Evolutionary conservation across 306 rosid genomes (phyloP).

Genomic region (Prosopis cineraria): DNA sequence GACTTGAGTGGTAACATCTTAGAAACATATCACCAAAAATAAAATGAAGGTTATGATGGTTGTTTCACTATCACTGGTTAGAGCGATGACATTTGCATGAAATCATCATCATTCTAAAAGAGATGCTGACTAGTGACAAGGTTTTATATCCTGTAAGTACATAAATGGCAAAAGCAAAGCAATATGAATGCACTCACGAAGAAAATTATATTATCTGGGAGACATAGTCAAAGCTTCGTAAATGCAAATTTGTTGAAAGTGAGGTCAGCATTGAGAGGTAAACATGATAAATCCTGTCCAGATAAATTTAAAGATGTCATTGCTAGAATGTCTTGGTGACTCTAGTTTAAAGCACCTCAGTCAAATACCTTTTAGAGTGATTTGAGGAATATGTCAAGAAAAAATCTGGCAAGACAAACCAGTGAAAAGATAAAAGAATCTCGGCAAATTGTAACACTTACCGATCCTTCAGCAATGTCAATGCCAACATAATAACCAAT

Average conservation of each 20-base stretch:
- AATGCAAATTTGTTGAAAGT: neutral
- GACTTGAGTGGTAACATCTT: slow-evolving; percentile 23
- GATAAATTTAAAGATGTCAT: neutral
- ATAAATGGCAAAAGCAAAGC: neutral
- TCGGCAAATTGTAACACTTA: slow-evolving; percentile 43
- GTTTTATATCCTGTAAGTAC: neutral
- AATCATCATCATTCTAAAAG: neutral
- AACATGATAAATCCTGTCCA: neutral
- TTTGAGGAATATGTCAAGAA: slow-evolving; percentile 8
- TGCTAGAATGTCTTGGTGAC: neutral
- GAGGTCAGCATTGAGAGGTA: neutral
- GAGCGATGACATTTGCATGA: neutral
- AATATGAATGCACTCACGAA: neutral
- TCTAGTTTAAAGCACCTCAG: neutral
- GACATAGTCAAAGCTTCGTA: neutral
- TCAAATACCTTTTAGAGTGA: neutral
- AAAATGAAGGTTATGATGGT: neutral
- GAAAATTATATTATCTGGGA: slow-evolving; percentile 19
- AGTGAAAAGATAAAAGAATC: neutral
- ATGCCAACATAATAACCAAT: slow-evolving; percentile 95
- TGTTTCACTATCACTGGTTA: slow-evolving; percentile 6
- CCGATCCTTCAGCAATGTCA: slow-evolving; percentile 97
- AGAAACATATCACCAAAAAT: slow-evolving; percentile 35
- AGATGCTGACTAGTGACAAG: neutral
- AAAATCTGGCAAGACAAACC: slow-evolving; percentile 24